phyloP scores from a whole-genome alignment of 768 basidiomycete genomes.

The Arthromyces matolae region DNA sequence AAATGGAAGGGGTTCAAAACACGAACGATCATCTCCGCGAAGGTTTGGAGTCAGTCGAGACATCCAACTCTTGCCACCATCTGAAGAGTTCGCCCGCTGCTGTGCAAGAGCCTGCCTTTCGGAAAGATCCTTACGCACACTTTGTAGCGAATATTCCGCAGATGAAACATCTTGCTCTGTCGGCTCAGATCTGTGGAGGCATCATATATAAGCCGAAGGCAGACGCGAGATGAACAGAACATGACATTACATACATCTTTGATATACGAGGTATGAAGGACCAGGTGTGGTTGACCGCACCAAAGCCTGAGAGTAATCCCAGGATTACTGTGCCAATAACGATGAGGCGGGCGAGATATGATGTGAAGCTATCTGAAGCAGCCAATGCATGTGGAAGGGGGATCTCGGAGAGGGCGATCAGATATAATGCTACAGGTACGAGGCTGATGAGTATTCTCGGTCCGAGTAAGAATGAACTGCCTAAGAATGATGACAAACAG shows the following conservation, averaged over 20 bases:
- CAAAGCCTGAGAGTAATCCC: constrained; percentile 78
- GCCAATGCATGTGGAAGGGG: constrained; percentile 57
- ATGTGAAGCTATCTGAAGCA: constrained; percentile 38
- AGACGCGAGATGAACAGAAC: not conserved
- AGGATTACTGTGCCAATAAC: constrained; percentile 77
- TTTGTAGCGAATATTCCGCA: constrained; percentile 55
- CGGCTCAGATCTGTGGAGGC: constrained; percentile 33
- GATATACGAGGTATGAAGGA: constrained; percentile 45
- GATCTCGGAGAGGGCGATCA: constrained; percentile 60
- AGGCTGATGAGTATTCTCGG: constrained; percentile 40
- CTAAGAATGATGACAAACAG: not conserved
- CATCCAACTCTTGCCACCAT: constrained; percentile 41
- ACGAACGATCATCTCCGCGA: constrained; percentile 41
- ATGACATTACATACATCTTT: constrained; percentile 17
- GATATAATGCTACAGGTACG: constrained; percentile 49
- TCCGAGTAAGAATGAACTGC: constrained; percentile 21
- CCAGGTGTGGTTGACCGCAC: constrained; percentile 69
- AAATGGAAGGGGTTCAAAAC: constrained; percentile 1
- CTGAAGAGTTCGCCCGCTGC: constrained; percentile 22
- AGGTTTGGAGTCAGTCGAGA: constrained; percentile 49
- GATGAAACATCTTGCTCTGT: constrained; percentile 51
- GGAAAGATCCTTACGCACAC: constrained; percentile 55
- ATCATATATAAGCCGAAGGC: not conserved
- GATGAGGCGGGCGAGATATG: constrained; percentile 58
- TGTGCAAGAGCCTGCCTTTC: constrained; percentile 33